Percentiles rank a stretch among this genome's conserved stretches.
Evolutionary conservation across 2,329 filamentous ascomycete genomes (phyloP).

Genomic region (Arthrinium phaeospermum): DNA sequence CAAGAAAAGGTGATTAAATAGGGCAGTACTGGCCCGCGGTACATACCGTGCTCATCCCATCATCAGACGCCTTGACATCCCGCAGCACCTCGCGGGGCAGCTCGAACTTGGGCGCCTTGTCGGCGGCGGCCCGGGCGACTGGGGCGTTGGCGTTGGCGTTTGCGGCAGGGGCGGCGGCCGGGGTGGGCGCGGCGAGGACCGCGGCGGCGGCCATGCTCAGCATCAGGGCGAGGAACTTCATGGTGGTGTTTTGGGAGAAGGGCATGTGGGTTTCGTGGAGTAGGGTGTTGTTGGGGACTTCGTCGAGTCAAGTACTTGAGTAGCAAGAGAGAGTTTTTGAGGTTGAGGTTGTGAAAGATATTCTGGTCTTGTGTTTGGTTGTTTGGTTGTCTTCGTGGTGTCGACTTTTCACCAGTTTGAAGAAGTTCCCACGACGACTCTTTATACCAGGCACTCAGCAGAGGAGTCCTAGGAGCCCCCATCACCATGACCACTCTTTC

Average conservation of each 20-base stretch:
- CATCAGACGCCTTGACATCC: neutral
- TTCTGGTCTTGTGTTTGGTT: neutral
- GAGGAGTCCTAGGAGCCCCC: neutral
- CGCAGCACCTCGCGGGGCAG: neutral
- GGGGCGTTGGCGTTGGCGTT: neutral
- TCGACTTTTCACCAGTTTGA: neutral
- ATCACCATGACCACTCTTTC: neutral
- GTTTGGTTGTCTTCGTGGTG: neutral
- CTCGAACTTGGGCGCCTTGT: neutral
- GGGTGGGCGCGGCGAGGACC: neutral
- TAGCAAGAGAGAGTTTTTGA: neutral
- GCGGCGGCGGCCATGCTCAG: constrained; percentile 5
- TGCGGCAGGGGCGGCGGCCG: neutral
- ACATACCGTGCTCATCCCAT: neutral
- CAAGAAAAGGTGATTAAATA: neutral
- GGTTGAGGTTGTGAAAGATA: neutral
- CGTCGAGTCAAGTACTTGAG: neutral
- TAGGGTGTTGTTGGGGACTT: neutral
- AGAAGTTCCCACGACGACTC: neutral
- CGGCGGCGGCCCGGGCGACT: neutral
- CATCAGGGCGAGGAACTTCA: constrained; percentile 3
- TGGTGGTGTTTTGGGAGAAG: neutral
- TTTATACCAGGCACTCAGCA: neutral
- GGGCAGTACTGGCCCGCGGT: too few relatives aligned
- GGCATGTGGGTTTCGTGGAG: neutral